phyloP scores from a whole-genome alignment of 1,284 basidiomycete genomes.

The Ganoderma meredithae region DNA sequence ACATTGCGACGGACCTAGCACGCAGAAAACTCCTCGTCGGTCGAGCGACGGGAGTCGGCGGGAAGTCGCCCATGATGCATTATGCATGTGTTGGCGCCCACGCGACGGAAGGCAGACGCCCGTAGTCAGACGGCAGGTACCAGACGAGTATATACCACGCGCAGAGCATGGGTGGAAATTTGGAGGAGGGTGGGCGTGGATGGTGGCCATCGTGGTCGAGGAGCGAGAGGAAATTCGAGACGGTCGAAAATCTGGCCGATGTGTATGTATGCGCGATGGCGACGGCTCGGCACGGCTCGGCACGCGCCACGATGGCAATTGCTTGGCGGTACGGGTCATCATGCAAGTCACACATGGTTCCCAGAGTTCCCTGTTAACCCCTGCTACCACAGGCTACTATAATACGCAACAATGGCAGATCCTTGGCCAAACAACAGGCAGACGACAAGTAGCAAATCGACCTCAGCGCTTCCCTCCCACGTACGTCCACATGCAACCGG shows the following conservation, averaged over 20 bases:
- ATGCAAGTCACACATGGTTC: background rate
- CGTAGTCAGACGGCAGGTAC: background rate
- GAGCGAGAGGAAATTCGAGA: background rate
- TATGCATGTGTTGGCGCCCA: background rate
- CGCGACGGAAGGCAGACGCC: background rate
- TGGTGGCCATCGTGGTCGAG: background rate
- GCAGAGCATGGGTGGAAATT: background rate
- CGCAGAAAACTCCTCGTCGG: background rate
- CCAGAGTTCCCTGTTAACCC: background rate
- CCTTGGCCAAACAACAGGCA: background rate
- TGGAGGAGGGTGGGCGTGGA: background rate
- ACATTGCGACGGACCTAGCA: background rate
- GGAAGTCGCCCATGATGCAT: too few relatives aligned
- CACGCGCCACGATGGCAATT: slow-evolving; percentile 1
- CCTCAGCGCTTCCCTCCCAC: background rate
- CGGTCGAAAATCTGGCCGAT: background rate
- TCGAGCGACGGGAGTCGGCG: background rate
- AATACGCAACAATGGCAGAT: background rate
- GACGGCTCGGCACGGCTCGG: slow-evolving; percentile 9
- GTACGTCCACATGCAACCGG: background rate
- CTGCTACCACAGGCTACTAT: background rate
- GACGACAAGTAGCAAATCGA: slow-evolving; percentile 5
- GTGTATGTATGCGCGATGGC: background rate
- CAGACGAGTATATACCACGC: background rate
- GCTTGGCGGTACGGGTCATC: slow-evolving; percentile 1